Conservation (phyloP, 2,329 filamentous ascomycete species). For the Hypomyces rosellus region DNA sequence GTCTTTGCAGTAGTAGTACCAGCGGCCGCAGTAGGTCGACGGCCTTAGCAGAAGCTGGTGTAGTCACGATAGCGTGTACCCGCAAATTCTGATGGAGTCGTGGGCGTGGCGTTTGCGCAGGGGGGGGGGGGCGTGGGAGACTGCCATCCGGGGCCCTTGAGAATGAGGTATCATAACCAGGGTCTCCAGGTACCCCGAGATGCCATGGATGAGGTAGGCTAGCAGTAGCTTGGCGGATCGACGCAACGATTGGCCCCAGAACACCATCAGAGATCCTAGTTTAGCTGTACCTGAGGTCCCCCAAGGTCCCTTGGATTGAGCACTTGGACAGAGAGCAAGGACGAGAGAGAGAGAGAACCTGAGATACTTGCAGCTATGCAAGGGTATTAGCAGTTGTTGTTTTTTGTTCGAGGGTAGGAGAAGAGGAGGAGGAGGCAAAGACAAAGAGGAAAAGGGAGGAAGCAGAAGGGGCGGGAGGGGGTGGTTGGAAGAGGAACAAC, state of each 20-base stretch:
- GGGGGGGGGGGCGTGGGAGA: not conserved
- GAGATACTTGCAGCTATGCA: not conserved
- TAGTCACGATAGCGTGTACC: not conserved
- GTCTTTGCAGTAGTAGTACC: not conserved
- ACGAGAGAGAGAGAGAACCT: not conserved
- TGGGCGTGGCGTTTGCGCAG: not conserved
- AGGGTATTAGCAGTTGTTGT: too few relatives aligned
- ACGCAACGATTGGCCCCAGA: not conserved
- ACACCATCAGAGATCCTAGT: not conserved
- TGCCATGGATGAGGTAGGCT: not conserved
- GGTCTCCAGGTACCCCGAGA: not conserved
- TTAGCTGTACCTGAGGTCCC: not conserved
- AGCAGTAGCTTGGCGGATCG: not conserved
- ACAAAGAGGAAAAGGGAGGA: not conserved
- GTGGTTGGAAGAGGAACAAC: not conserved
- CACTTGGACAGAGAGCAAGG: not conserved
- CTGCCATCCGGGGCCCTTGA: slow-evolving; percentile 1
- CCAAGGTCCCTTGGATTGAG: too few relatives aligned
- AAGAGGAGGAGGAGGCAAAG: too few relatives aligned
- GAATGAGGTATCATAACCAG: not conserved
- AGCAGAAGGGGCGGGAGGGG: not conserved
- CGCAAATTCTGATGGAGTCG: not conserved
- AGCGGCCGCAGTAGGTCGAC: not conserved
- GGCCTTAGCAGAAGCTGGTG: slow-evolving; percentile 1
- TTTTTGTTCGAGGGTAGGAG: too few relatives aligned